These are phyloP conservation scores for Crithidia acanthocephali DNA, from an alignment of 208 protist species.

Conservation along the genomic window DNA sequence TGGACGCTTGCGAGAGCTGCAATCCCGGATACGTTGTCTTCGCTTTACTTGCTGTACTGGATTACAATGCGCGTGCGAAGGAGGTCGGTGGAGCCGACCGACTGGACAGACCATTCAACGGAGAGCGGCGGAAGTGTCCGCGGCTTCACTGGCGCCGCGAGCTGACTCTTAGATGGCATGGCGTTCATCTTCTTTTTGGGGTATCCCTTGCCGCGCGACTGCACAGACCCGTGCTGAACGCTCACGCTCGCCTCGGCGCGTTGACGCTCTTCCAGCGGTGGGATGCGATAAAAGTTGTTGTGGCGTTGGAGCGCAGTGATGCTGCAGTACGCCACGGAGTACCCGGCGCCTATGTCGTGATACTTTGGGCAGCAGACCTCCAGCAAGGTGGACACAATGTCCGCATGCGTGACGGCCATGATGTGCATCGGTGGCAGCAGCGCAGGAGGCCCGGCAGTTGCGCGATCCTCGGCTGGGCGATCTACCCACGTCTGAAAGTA, in stretches of 20 bases:
- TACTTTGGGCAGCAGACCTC: slow-evolving; percentile 74
- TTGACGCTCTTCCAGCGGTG: slow-evolving; percentile 36
- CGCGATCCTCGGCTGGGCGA: slow-evolving; percentile 22
- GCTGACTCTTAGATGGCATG: slow-evolving; percentile 18
- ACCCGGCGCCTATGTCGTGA: slow-evolving; percentile 45
- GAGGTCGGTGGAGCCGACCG: slow-evolving; percentile 57
- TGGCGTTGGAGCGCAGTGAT: slow-evolving; percentile 60
- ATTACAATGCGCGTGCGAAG: slow-evolving; percentile 75
- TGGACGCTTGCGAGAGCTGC: no score
- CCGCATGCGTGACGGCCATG: slow-evolving; percentile 82
- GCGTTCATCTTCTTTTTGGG: slow-evolving; percentile 28
- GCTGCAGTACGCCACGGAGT: slow-evolving; percentile 84
- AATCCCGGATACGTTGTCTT: no score
- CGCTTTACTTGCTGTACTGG: slow-evolving; percentile 39
- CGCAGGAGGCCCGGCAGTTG: slow-evolving; percentile 25
- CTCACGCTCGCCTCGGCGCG: slow-evolving; percentile 7
- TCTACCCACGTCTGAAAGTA: slow-evolving; percentile 48
- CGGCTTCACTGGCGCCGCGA: background rate
- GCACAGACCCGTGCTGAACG: background rate
- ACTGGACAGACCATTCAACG: slow-evolving; percentile 52
- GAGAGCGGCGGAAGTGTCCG: slow-evolving; percentile 23
- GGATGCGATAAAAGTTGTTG: slow-evolving; percentile 84
- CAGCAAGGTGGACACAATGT: slow-evolving; percentile 63
- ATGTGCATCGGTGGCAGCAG: slow-evolving; percentile 76
- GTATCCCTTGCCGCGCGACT: slow-evolving; percentile 15